Evolutionary conservation across 2,329 filamentous ascomycete species (phyloP), one percentile per base, ranked within the genome.

Genomic region (Arthrobotrys conoides): DNA sequence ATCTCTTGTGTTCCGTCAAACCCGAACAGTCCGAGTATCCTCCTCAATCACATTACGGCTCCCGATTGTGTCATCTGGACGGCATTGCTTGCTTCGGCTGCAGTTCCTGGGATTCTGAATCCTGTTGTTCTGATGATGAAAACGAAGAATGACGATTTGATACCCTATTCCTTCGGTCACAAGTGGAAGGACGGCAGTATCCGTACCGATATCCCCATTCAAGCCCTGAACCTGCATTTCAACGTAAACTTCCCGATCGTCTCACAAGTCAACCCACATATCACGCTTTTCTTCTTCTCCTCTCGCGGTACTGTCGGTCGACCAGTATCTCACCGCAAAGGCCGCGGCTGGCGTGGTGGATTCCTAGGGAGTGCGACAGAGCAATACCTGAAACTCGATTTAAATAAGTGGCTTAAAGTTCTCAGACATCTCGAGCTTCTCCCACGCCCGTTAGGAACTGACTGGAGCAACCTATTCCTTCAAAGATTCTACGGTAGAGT

Each of bases 31-130:
- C 82, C 89, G 8, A 90, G 94, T 0, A 97, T 99, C 80, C 88
- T 99, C 6, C 93, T 93, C 83, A 99, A 99, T 85, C 97, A 98
- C 84, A 88, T 97, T 36, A 98, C 96, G 0, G 92, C 92, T 22
- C 96, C 96, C 0, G 94, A 99, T 85, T 99, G 96, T 83, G 96
- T 99, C 48, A 96, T 99, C 80, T 99, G 96, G 96, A 97, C 94
- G 10, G 95, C 96, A 1, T 94, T 98, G 2, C 86, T 99, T 53
- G 96, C 96, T 0, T 97, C 94, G 5, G 96, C 96, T 3, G 96
- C 96, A 3, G 96, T 99, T 0, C 96, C 96, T 0, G 96, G 96
- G 0, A 98, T 99, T 72, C 86, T 98, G 41, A 98, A 98, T 83
- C 96, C 96, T 0, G 93, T 96, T 1, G 95, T 99, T 0, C 89